These are phyloP conservation scores for Passiflora organensis DNA, from an alignment of 345 rosid species.

Conservation along the genomic window DNA sequence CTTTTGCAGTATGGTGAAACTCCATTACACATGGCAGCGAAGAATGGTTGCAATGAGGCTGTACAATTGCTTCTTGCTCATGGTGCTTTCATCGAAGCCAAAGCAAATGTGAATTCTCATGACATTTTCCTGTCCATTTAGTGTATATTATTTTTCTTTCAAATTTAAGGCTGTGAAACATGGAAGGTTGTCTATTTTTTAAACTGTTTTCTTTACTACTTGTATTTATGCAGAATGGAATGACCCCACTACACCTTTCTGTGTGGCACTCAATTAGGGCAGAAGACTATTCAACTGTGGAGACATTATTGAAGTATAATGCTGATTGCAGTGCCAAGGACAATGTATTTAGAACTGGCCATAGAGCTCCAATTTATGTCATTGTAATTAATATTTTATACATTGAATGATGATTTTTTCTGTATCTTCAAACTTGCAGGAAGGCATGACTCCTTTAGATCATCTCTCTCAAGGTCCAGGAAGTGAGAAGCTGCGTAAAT, in stretches of 20 bases:
- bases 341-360: slow-evolving; percentile 40
- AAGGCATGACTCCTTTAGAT: slow-evolving; percentile 84
- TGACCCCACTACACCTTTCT: slow-evolving; percentile 96
- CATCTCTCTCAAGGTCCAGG: slow-evolving; percentile 82
- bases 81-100: slow-evolving; percentile 88
- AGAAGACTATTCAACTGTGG: slow-evolving; percentile 70
- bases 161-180: slow-evolving; percentile 7
- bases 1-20: slow-evolving; percentile 88
- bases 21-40: slow-evolving; percentile 98
- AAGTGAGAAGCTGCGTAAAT: slow-evolving; percentile 55
- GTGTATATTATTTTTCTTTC: not conserved
- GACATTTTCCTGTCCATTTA: not conserved
- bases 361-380: not conserved
- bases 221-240: slow-evolving; percentile 71
- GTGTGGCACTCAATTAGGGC: slow-evolving; percentile 89
- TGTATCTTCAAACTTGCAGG: slow-evolving; percentile 42
- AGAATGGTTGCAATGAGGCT: slow-evolving; percentile 89
- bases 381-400: slow-evolving; percentile 4
- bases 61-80: slow-evolving; percentile 66
- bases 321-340: slow-evolving; percentile 93
- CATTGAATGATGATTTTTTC: slow-evolving; percentile 7
- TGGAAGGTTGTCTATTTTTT: slow-evolving; percentile 7
- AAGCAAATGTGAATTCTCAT: slow-evolving; percentile 63
- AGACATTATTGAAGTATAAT: slow-evolving; percentile 71
- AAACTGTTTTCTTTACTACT: not conserved